Base-by-base conservation (phyloP, 2,329 filamentous ascomycete species). In the Akanthomyces lecanii region DNA sequence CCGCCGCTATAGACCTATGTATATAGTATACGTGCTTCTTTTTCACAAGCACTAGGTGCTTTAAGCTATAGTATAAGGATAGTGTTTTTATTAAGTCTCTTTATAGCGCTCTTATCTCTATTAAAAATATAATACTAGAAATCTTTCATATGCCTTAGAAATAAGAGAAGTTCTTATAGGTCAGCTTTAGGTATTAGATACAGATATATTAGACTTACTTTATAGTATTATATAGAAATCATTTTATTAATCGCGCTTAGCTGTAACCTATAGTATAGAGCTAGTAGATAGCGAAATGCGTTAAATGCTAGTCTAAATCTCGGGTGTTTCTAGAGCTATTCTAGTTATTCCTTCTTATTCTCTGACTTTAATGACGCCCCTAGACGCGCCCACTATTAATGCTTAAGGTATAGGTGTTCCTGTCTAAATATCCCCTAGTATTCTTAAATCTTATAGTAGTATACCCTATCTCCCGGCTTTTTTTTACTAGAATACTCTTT, bases 71-170 rank as follows among this genome's bases (percentile, higher is more conserved):
- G 66, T 21, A 59, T 67, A 62, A 74, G 69, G 18, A 77, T 68
- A 11, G 69, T 74, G 56, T 66, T 59, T 62, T 65, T 60, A 65
- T 74, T 64, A n/a, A 75, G 67, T 63, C 67, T 71, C 45, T 65
- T 45, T 64, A 75, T 72, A 56, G 61, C 63, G 45, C 67, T 52
- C 53, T 42, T 58, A 50, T 75, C 66, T 57, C 66, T 54, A 48
- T 67, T 61, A 50, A 76, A 69, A 45, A 76, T 68, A 48, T 68
- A 63, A 36, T 62, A 67, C 69, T 66, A 77, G 66, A 76, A 73
- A 51, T 70, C 63, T 64, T 70, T 67, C 51, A 75, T 71, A 63
- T 75, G 57, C 51, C 65, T 56, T 44, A 76, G 68, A 64, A 73
- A 75, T 64, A 67, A 65, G 53, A 73, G 66, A 55, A 73, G 66